A percentile compares a stretch with the other conserved stretches of the same genome.
Conservation (phyloP, 2,329 filamentous ascomycete species). For the Clarireedia paspali region DNA sequence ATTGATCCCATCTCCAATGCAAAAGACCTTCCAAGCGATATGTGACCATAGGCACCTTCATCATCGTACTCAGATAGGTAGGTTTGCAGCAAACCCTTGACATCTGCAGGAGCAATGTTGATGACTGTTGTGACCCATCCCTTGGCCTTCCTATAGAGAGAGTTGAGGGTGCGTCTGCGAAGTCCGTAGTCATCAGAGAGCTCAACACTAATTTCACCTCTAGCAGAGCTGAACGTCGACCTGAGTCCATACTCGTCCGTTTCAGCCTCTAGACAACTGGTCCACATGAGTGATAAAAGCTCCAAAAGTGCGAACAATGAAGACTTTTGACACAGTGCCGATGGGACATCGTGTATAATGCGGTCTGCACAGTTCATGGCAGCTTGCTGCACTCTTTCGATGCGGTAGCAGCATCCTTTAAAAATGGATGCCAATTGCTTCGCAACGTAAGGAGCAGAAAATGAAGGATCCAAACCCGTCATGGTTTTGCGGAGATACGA, state of each 20-base stretch:
- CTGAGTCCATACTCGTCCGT: slow-evolving; percentile 88
- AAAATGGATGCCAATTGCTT: slow-evolving; percentile 81
- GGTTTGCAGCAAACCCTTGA: slow-evolving; percentile 92
- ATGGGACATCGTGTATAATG: slow-evolving; percentile 78
- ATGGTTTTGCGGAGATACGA: slow-evolving; percentile 73
- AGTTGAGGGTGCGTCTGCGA: slow-evolving; percentile 70
- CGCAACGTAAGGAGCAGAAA: slow-evolving; percentile 88
- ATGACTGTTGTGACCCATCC: slow-evolving; percentile 75
- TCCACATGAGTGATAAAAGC: slow-evolving; percentile 89
- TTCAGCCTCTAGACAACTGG: slow-evolving; percentile 86
- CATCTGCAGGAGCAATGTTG: slow-evolving; percentile 79
- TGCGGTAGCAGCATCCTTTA: slow-evolving; percentile 85
- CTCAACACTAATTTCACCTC: slow-evolving; percentile 74
- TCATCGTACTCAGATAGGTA: slow-evolving; percentile 95
- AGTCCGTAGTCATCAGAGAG: slow-evolving; percentile 90
- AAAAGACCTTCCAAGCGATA: slow-evolving; percentile 88
- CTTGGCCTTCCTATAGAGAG: slow-evolving; percentile 68
- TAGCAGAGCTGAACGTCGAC: slow-evolving; percentile 68
- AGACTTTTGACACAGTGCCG: slow-evolving; percentile 79
- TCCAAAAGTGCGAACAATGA: slow-evolving; percentile 92
- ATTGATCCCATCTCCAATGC: slow-evolving; percentile 85
- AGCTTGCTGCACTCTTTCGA: slow-evolving; percentile 82
- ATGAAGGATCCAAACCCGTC: slow-evolving; percentile 62
- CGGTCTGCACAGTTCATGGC: slow-evolving; percentile 77
- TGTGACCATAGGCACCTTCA: slow-evolving; percentile 81